phyloP scores from a whole-genome alignment of 2,329 filamentous ascomycete species.

The Trichoderma simmonsii region DNA sequence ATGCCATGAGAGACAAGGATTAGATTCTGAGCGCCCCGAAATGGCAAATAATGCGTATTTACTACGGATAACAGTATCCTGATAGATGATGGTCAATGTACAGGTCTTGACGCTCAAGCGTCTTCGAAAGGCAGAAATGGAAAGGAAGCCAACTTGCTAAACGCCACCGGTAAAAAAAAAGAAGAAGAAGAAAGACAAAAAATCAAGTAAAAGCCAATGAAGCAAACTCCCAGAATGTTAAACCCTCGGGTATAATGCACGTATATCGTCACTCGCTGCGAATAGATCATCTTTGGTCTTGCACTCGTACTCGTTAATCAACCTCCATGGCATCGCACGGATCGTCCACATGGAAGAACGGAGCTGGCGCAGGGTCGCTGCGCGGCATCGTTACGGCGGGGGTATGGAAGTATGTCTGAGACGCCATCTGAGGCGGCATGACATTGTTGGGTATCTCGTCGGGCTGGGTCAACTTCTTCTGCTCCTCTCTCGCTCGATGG shows the following conservation, averaged over 20 bases:
- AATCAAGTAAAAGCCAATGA: neutral
- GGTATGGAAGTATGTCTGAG: neutral
- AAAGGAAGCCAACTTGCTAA: neutral
- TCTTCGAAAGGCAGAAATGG: neutral
- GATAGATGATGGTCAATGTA: neutral
- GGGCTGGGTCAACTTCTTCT: constrained; percentile 34
- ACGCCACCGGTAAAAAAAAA: neutral
- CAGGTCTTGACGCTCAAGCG: neutral
- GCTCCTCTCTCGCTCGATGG: constrained; percentile 60
- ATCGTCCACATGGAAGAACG: constrained; percentile 23
- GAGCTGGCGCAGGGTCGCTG: neutral
- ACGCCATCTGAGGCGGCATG: neutral
- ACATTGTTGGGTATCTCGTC: neutral
- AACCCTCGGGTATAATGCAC: constrained; percentile 6
- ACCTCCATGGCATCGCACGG: constrained; percentile 68
- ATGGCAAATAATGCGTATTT: neutral
- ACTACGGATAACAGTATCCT: neutral
- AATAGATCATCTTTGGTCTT: neutral
- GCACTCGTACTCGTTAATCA: constrained; percentile 33
- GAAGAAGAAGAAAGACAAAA: neutral
- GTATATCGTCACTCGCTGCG: neutral
- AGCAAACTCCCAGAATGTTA: constrained; percentile 1
- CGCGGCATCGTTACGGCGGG: neutral
- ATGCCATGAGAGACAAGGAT: neutral
- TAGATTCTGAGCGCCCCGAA: neutral